Percentiles rank a stretch among this genome's conserved stretches.
phyloP scores from a whole-genome alignment of 2,329 filamentous ascomycete genomes.

The Talaromyces funiculosus region DNA sequence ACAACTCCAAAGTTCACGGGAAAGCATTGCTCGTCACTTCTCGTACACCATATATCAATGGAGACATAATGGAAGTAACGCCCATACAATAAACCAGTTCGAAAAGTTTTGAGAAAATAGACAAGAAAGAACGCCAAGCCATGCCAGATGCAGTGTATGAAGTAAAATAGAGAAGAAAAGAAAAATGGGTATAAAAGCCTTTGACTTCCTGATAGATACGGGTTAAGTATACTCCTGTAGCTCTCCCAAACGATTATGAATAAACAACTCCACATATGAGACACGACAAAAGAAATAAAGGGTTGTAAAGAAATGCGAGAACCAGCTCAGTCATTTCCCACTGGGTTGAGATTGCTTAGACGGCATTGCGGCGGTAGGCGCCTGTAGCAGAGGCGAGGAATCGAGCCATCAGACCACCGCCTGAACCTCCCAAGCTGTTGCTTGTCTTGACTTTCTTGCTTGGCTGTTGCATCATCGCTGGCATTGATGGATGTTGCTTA shows the following conservation, averaged over 20 bases:
- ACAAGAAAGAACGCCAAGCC: conserved; percentile 11
- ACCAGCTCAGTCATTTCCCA: conserved; percentile 12
- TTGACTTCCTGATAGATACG: background rate
- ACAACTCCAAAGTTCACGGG: background rate
- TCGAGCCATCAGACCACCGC: conserved; percentile 38
- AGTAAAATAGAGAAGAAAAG: background rate
- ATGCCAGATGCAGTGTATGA: conserved; percentile 14
- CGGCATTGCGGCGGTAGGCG: conserved; percentile 34
- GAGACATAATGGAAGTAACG: background rate
- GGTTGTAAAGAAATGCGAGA: conserved; percentile 3
- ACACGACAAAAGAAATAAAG: background rate
- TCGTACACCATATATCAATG: background rate
- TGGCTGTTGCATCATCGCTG: conserved; percentile 28
- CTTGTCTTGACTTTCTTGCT: conserved; percentile 38
- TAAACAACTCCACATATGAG: conserved; percentile 6
- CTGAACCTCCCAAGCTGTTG: conserved; percentile 19
- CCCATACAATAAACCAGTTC: background rate
- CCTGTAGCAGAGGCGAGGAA: conserved; percentile 40
- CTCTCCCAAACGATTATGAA: conserved; percentile 1
- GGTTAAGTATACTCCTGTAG: conserved; percentile 7
- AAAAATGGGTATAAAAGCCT: conserved; percentile 11
- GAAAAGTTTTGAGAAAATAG: background rate
- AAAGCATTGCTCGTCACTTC: conserved; percentile 3
- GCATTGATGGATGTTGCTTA: conserved; percentile 23
- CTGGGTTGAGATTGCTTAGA: background rate